Base-by-base conservation (phyloP, 176 grass and related monocot species). In the Zoysia pacifica region DNA sequence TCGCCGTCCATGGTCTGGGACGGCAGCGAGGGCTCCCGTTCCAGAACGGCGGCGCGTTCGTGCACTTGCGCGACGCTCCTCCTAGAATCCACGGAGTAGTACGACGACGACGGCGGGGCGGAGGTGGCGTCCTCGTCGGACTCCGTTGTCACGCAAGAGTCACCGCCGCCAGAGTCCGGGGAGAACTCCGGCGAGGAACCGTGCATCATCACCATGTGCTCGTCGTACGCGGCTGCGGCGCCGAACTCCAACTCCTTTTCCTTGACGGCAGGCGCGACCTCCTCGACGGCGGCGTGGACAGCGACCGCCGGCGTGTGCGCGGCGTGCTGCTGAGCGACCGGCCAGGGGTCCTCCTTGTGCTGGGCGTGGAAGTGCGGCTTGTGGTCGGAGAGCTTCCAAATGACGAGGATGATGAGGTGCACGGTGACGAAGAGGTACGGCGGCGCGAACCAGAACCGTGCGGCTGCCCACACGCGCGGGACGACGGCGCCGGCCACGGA, bases 371-470 rank as follows among this genome's bases (percentile, higher is more conserved):
- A 73, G 58, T 89, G 87, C 28, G 28, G 28, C 70, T 81, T 94
- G 44, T 89, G 82, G 71, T 89, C 92, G 81, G 95, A 94, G 81
- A 99, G 97, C 86, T 95, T 96, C 92, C 92, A 98, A 79, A 98
- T 94, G 86, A 93, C 84, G 79, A 98, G 74, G 79, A 96, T 93
- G 90, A 99, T 99, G 81, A 99, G 83, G 76, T 99, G 92, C 40
- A 96, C 70, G 82, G 86, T 87, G 79, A 95, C 78, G 86, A 99
- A 99, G 75, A 99, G 93, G 77, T 93, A 96, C 2, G 93, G 90
- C 20, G 88, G 93, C 16, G 76, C 76, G 69, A 97, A 60, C 83
- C 83, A 93, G 46, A 84, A 64, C 5, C 75, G 78, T 72, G 79
- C 44, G 1, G 61, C 81, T 18, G 79, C 72, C 90, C 87, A 88